Evolutionary conservation across 257 asterid genomes (phyloP).

Genomic region (Fraxinus quadrangulata): DNA sequence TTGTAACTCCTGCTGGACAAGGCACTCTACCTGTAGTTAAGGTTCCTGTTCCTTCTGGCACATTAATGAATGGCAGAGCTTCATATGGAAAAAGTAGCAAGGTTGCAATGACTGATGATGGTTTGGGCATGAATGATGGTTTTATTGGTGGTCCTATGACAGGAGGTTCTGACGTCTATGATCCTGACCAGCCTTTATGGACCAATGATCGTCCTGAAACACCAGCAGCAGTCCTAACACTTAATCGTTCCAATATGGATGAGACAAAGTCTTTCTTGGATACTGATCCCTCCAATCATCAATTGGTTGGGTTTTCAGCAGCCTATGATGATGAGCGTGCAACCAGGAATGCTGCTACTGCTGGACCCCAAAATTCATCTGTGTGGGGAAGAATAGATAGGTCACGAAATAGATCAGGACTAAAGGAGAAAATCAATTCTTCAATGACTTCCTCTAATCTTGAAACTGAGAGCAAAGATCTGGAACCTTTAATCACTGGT

Average conservation of each 20-base stretch:
- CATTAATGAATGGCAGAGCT: slow-evolving; percentile 52
- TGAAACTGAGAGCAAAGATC: slow-evolving; percentile 44
- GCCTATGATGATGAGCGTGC: slow-evolving; percentile 49
- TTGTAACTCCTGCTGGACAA: slow-evolving; percentile 57
- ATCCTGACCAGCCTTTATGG: slow-evolving; percentile 99
- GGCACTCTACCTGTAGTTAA: slow-evolving; percentile 52
- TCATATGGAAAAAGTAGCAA: slow-evolving; percentile 52
- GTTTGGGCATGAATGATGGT: slow-evolving; percentile 55
- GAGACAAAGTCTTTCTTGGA: slow-evolving; percentile 47
- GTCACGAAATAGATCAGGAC: slow-evolving; percentile 53
- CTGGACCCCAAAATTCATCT: slow-evolving; percentile 66
- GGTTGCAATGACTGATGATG: slow-evolving; percentile 51
- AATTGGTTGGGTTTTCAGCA: slow-evolving; percentile 45
- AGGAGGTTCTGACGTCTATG: slow-evolving; percentile 78
- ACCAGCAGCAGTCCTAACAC: slow-evolving; percentile 51
- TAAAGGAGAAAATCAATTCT: slow-evolving; percentile 47
- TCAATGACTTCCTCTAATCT: slow-evolving; percentile 44
- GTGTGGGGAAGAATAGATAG: slow-evolving; percentile 70
- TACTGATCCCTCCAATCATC: slow-evolving; percentile 43
- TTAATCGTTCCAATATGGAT: slow-evolving; percentile 52
- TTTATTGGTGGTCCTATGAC: slow-evolving; percentile 50
- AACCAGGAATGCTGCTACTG: slow-evolving; percentile 39
- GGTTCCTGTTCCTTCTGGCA: slow-evolving; percentile 40
- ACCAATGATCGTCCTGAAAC: slow-evolving; percentile 61
- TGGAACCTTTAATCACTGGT: slow-evolving; percentile 37